Conservation (phyloP, 2,329 filamentous ascomycete genomes). For the Colletotrichum acutatum region DNA sequence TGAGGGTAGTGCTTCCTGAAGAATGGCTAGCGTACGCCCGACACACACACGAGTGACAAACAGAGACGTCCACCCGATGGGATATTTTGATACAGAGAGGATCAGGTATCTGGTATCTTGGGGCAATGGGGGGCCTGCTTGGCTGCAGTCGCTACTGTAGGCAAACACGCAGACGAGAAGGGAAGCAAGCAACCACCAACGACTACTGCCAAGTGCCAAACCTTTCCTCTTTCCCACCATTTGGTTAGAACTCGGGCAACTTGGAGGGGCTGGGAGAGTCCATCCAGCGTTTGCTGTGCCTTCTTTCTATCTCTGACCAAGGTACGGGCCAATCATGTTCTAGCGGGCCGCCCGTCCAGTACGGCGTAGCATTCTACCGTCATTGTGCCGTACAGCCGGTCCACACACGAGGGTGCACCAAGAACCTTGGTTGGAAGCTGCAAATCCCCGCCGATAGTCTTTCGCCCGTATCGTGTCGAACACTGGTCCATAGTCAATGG, state of each 20-base stretch:
- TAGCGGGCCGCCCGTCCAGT: not conserved
- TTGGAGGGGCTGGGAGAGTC: not conserved
- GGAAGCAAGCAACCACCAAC: too few relatives aligned
- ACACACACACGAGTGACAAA: not conserved
- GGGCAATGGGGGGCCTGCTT: not conserved
- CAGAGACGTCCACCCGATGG: not conserved
- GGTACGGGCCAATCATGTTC: constrained; percentile 7
- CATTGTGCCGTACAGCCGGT: constrained; percentile 21
- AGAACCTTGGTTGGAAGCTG: not conserved
- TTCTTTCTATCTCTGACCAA: constrained; percentile 8
- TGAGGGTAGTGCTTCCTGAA: not conserved
- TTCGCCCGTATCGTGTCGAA: not conserved
- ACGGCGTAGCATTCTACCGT: not conserved
- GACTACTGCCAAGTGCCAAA: not conserved
- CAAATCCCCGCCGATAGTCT: not conserved
- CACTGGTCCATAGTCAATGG: not conserved
- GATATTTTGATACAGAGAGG: too few relatives aligned
- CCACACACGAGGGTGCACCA: constrained; percentile 6
- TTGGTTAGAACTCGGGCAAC: not conserved
- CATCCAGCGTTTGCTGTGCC: not conserved
- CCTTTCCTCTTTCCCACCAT: not conserved
- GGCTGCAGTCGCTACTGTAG: not conserved
- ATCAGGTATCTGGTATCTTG: not conserved
- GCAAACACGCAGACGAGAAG: not conserved
- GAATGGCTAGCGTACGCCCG: constrained; percentile 6